phyloP scores from a whole-genome alignment of 257 asterid genomes.

The Solanum piurae region DNA sequence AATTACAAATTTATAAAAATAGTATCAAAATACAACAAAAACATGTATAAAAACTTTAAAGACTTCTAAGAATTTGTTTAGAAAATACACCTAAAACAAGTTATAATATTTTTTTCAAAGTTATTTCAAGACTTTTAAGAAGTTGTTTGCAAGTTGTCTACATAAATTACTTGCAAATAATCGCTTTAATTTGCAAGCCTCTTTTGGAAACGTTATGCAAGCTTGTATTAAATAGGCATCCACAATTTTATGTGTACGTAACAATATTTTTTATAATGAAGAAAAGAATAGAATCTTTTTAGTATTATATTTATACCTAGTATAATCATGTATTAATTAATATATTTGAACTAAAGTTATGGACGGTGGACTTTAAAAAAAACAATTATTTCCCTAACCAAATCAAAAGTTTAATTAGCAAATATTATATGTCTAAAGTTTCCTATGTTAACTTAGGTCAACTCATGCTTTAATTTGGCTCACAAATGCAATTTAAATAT shows the following conservation, averaged over 20 bases:
- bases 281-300: neutral
- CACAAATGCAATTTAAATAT: neutral
- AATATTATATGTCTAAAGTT: neutral
- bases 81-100: no score
- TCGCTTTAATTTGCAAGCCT: neutral
- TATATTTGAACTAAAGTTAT: neutral
- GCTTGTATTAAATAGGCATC: neutral
- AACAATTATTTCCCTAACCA: neutral
- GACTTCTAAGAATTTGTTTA: neutral
- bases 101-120: rapidly evolving
- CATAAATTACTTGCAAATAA: neutral
- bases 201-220: neutral
- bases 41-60: neutral
- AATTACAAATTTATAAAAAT: neutral
- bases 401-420: neutral
- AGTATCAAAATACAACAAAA: neutral
- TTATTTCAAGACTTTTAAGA: neutral
- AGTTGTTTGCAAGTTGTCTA: neutral
- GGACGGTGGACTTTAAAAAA: conserved; percentile 5
- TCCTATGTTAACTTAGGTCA: conserved; percentile 4
- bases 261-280: neutral
- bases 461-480: neutral
- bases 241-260: neutral
- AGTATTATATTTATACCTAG: neutral
- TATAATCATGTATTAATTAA: neutral